Evolutionary conservation across 148 eudicot species (phyloP).

Genomic region (Rhododendron simsii): DNA sequence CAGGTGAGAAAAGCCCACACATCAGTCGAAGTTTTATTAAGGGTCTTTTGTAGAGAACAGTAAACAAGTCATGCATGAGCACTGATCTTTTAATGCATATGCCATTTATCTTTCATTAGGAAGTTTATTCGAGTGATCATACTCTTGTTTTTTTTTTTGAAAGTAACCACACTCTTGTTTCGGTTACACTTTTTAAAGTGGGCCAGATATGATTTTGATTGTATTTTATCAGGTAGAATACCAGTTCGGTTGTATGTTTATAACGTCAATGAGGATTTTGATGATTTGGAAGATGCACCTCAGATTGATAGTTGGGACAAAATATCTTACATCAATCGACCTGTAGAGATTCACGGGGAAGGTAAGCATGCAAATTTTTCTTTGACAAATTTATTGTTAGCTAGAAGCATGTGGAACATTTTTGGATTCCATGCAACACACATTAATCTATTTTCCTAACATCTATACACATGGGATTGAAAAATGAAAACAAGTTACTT

Average conservation of each 20-base stretch:
- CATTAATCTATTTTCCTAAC: background rate
- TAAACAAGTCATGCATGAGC: background rate
- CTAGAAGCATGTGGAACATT: background rate
- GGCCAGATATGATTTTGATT: background rate
- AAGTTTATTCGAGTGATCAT: background rate
- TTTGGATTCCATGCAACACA: background rate
- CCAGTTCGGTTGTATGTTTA: constrained; percentile 84
- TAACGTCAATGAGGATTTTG: constrained; percentile 46
- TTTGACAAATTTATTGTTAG: background rate
- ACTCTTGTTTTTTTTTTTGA: background rate
- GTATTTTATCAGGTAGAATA: constrained; percentile 57
- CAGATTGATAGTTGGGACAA: constrained; percentile 77
- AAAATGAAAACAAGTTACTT: background rate
- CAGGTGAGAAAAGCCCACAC: constrained; percentile 43
- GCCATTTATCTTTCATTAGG: background rate
- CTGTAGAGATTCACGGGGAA: constrained; percentile 60
- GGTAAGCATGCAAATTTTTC: constrained; percentile 33
- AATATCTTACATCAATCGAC: constrained; percentile 77
- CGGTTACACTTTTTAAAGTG: background rate
- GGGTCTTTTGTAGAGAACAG: background rate
- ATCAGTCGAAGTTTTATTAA: background rate
- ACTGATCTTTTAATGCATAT: background rate
- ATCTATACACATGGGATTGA: background rate
- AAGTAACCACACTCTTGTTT: background rate
- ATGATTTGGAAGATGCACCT: constrained; percentile 70